Base-by-base conservation (phyloP, 805 yeast species). In the Lachancea fermentati region DNA sequence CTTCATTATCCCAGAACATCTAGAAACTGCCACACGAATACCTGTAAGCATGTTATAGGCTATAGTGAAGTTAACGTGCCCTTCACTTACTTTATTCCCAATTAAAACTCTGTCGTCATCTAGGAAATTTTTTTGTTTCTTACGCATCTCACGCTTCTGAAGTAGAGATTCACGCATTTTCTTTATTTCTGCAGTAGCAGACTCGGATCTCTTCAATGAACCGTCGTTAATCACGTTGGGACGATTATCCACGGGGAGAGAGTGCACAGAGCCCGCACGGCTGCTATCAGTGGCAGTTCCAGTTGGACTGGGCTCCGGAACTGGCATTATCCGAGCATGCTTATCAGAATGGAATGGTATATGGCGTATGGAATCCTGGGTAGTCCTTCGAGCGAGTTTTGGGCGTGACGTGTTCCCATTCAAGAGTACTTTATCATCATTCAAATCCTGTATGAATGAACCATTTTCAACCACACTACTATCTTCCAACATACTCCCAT, bases 21-120 rank as follows among this genome's bases (percentile, higher is more conserved):
- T 70, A 3, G 96, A 86, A 0, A 93, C 97, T 0, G 97, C 89
- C 6, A 88, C 95, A 42, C 98, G 73, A 34, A 93, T 93, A 2
- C 99, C 98, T 0, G 97, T 89, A 43, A 94, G 73, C 97, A 93
- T 91, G 61, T 91, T 88, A 62, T 93, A 94, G 1, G 97, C 98
- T 71, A 91, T 79, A 19, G 88, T 85, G 54, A 82, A 93, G 60
- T 89, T 93, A 37, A 79, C 87, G 57, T 93, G 97, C 32, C 96
- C 97, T 62, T 93, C 97, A 47, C 82, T 75, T 30, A 87, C 89
- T 50, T 81, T 81, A 47, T 85, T 83, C 3, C 95, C 95, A 9
- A 85, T 80, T 32, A 81, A 60, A 3, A 81, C 89, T 17, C 55
- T 42, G 36, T 60, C 68, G 46, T 76, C 83, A 36, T 73, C 76